Conservation (phyloP, 2,329 filamentous ascomycete species). For the Fonsecaea nubica region DNA sequence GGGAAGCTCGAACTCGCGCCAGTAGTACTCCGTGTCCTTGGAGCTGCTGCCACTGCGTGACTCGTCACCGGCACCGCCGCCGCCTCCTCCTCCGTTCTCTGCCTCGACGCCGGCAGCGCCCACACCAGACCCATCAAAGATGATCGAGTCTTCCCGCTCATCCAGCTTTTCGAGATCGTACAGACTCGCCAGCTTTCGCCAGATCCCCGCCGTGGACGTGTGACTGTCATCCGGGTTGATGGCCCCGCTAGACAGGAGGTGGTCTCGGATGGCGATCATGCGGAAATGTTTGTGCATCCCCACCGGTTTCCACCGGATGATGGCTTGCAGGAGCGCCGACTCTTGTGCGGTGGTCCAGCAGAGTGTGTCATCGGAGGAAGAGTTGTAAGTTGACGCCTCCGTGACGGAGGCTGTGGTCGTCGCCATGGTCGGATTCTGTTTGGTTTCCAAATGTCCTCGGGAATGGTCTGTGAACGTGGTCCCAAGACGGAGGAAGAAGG, state of each 20-base stretch:
- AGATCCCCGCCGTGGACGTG: conserved; percentile 76
- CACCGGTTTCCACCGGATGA: conserved; percentile 96
- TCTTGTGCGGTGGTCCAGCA: conserved; percentile 97
- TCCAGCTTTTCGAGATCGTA: conserved; percentile 89
- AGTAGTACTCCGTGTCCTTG: conserved; percentile 51
- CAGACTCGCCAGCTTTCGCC: conserved; percentile 80
- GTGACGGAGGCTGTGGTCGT: background rate
- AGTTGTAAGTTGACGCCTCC: background rate
- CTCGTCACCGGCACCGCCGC: background rate
- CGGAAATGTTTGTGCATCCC: conserved; percentile 95
- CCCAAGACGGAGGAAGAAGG: no score
- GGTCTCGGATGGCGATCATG: conserved; percentile 83
- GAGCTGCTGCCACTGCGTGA: conserved; percentile 52
- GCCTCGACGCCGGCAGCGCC: background rate
- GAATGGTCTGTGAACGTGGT: background rate
- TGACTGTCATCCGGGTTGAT: conserved; percentile 72
- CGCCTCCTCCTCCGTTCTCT: background rate
- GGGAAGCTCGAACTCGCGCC: conserved; percentile 71
- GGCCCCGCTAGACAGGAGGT: conserved; percentile 79
- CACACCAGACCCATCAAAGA: conserved; percentile 48
- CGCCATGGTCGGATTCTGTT: background rate
- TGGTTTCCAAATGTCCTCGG: background rate
- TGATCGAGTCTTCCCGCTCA: conserved; percentile 73
- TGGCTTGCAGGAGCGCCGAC: conserved; percentile 87
- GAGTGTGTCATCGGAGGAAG: conserved; percentile 16